Conservation (phyloP, 495 filamentous ascomycete genomes). For the Neurospora sp. region DNA sequence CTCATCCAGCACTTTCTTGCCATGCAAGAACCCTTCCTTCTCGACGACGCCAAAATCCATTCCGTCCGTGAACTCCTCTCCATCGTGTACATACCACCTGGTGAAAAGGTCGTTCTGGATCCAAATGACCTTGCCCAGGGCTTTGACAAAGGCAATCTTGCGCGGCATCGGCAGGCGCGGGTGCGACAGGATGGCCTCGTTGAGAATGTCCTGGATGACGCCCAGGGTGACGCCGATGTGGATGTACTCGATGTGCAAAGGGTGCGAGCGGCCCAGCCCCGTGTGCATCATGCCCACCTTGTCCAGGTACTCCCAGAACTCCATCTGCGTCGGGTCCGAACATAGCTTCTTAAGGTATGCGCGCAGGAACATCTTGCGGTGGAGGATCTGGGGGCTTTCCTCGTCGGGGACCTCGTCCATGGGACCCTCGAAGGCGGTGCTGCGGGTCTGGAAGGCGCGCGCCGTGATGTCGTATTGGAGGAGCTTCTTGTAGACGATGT, state of each 20-base stretch:
- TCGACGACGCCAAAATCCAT: constrained; percentile 48
- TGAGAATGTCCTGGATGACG: constrained; percentile 65
- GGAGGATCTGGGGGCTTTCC: constrained; percentile 58
- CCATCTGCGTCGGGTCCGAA: constrained; percentile 59
- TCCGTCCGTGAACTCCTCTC: constrained; percentile 58
- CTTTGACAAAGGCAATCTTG: constrained; percentile 60
- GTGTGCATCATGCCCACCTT: constrained; percentile 72
- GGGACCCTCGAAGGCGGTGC: constrained; percentile 51
- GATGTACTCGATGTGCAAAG: constrained; percentile 66
- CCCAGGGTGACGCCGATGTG: constrained; percentile 60
- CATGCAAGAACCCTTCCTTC: constrained; percentile 48
- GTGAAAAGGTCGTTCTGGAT: constrained; percentile 75
- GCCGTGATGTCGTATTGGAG: constrained; percentile 69
- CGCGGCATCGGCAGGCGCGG: constrained; percentile 49
- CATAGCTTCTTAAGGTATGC: constrained; percentile 62
- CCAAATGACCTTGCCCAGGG: constrained; percentile 51
- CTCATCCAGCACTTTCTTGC: constrained; percentile 31
- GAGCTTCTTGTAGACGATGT: constrained; percentile 71
- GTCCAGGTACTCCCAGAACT: constrained; percentile 70
- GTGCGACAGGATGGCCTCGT: constrained; percentile 62
- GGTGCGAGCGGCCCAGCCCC: constrained; percentile 51
- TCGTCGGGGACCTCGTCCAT: constrained; percentile 52
- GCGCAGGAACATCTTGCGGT: constrained; percentile 67
- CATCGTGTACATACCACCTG: constrained; percentile 62
- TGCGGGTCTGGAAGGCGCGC: constrained; percentile 55